A percentile compares a stretch with the other conserved stretches of the same genome.
phyloP scores from a whole-genome alignment of 1,284 basidiomycete genomes.

The Ceratobasidium sp. region DNA sequence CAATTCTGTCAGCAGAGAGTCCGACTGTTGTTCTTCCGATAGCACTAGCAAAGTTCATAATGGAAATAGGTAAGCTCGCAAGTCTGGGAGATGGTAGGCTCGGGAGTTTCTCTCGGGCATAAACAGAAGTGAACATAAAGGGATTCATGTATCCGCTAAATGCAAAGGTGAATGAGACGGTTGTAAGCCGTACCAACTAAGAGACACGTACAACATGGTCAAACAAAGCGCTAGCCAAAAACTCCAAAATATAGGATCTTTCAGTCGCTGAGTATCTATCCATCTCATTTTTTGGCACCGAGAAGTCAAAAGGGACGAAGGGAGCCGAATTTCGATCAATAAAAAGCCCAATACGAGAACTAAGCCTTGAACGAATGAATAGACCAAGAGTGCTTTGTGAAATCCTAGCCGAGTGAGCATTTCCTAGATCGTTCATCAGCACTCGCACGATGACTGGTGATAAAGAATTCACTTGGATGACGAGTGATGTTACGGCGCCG shows the following conservation, averaged over 20 bases:
- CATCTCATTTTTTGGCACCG: constrained; percentile 32
- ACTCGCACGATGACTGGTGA: background rate
- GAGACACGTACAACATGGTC: constrained; percentile 36
- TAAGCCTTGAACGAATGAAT: constrained; percentile 42
- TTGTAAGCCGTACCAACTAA: no score
- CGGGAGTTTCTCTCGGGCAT: constrained; percentile 40
- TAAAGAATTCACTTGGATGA: constrained; percentile 3
- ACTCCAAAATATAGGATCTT: constrained; percentile 43
- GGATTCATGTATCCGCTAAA: constrained; percentile 37
- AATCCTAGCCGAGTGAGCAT: constrained; percentile 43
- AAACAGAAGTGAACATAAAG: constrained; percentile 43
- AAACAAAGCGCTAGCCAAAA: constrained; percentile 37
- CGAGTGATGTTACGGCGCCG: constrained; percentile 13
- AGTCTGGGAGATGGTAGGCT: constrained; percentile 35
- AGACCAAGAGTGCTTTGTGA: constrained; percentile 43
- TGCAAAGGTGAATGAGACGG: no score
- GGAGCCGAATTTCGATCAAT: constrained; percentile 41
- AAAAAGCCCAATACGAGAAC: constrained; percentile 38
- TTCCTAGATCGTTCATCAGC: constrained; percentile 15
- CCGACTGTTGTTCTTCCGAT: constrained; percentile 45
- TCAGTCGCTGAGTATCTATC: constrained; percentile 39
- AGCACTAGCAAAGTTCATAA: constrained; percentile 45
- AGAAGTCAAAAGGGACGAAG: background rate
- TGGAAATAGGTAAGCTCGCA: constrained; percentile 43
- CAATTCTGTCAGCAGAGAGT: constrained; percentile 44